phyloP scores from a whole-genome alignment of 768 basidiomycete genomes.

The Suillus plorans region DNA sequence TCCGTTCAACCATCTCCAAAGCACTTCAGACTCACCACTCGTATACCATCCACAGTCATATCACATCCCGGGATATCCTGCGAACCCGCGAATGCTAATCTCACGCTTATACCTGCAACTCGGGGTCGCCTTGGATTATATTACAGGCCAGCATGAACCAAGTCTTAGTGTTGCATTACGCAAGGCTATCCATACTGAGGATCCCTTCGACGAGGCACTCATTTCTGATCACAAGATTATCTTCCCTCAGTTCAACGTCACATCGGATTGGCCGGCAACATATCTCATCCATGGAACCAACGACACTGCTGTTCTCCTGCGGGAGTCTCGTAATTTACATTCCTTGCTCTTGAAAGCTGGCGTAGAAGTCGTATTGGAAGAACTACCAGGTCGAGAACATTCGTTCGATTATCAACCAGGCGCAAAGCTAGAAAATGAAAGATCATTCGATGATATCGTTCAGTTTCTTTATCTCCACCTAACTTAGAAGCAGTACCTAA shows the following conservation, averaged over 20 bases:
- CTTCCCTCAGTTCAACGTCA: slow-evolving; percentile 47
- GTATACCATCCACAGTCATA: slow-evolving; percentile 45
- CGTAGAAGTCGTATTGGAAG: slow-evolving; percentile 35
- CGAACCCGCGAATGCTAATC: slow-evolving; percentile 62
- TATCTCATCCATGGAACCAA: slow-evolving; percentile 47
- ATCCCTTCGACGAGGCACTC: slow-evolving; percentile 23
- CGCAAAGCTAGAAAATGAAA: slow-evolving; percentile 35
- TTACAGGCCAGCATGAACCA: slow-evolving; percentile 42
- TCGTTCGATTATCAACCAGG: slow-evolving; percentile 52
- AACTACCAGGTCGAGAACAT: slow-evolving; percentile 48
- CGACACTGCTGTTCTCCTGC: slow-evolving; percentile 45
- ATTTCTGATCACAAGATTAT: slow-evolving; percentile 29
- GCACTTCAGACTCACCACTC: slow-evolving; percentile 43
- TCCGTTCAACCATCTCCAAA: slow-evolving; percentile 32
- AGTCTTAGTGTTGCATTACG: slow-evolving; percentile 49
- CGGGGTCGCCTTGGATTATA: slow-evolving; percentile 58
- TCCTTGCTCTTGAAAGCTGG: slow-evolving; percentile 35
- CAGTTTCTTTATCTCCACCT: slow-evolving; percentile 35
- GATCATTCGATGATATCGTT: slow-evolving; percentile 36
- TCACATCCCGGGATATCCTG: slow-evolving; percentile 56
- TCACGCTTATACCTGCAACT: slow-evolving; percentile 58
- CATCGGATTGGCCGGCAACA: slow-evolving; percentile 43
- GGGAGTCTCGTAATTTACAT: slow-evolving; percentile 41
- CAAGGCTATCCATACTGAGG: slow-evolving; percentile 2
- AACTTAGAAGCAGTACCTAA: background rate